Evolutionary conservation across 169 alveolate species (phyloP).

Genomic region (Babesia gibsoni): DNA sequence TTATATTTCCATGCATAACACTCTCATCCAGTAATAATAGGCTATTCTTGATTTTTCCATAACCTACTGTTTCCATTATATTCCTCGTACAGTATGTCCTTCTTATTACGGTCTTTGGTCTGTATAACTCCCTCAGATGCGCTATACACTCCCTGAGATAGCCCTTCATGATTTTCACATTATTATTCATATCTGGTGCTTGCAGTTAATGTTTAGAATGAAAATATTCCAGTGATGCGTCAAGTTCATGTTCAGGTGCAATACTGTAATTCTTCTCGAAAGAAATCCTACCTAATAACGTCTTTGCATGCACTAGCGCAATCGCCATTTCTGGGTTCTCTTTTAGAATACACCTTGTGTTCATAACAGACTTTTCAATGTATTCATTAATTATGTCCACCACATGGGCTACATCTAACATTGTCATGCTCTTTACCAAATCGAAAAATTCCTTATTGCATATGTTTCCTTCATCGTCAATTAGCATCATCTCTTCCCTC

Average conservation of each 20-base stretch:
- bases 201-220: background rate
- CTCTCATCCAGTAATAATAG: background rate
- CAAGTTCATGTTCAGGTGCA: background rate
- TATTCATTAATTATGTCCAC: slow-evolving; percentile 32
- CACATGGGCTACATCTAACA: slow-evolving; percentile 43
- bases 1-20: background rate
- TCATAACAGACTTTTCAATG: slow-evolving; percentile 38
- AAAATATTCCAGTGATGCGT: slow-evolving; percentile 24
- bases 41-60: background rate
- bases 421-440: slow-evolving; percentile 33
- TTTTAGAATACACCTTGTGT: slow-evolving; percentile 31
- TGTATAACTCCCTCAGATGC: background rate
- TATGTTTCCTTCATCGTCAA: slow-evolving; percentile 22
- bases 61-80: too few species aligned
- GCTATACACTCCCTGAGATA: background rate
- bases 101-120: background rate
- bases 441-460: slow-evolving; percentile 25
- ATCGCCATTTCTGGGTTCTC: slow-evolving; percentile 13
- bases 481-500: slow-evolving; percentile 1
- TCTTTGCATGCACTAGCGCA: slow-evolving; percentile 51
- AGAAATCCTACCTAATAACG: slow-evolving; percentile 26
- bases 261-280: background rate
- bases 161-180: background rate
- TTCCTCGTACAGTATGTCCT: too few species aligned
- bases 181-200: background rate